Base-by-base conservation (phyloP, 2,329 filamentous ascomycete genomes). In the Colletotrichum sp. region DNA sequence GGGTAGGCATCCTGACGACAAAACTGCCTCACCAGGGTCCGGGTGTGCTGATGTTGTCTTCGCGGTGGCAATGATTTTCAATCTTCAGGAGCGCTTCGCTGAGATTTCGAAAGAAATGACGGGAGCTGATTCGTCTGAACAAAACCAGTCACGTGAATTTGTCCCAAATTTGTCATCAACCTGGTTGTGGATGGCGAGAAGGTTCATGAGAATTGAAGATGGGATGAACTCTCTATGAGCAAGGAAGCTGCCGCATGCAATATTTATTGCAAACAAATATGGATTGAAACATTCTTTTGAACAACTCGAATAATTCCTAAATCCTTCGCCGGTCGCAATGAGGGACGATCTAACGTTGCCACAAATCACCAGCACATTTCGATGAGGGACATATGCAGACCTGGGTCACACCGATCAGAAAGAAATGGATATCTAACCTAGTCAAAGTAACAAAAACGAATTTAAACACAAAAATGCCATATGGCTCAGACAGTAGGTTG, bases 1-100 rank as follows among this genome's bases (percentile, higher is more conserved):
- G 0, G 43, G n/a, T 0, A 52, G 43, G 2, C 43, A 52, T 52
- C 1, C 6, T 48, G 2, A 48, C 10, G 43, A 21, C 2, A n/a
- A n/a, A 1, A 1, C 6, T 13, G 1, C 21, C 10, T 48, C 38
- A 48, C 4, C 1, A n/a, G 6, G 3, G 1, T 1, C 21, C 3
- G 9, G 0, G n/a, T 21, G 43, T 21, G n/a, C 0, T 52, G n/a
- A 21, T 21, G 43, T 21, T 21, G 43, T n/a, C 43, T 13, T 52
- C n/a, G 10, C 10, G 43, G 6, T 48, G 12, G 2, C 43, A 8
- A 21, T 13, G 1, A 21, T 1, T 1, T 1, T 13, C 10, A 13
- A 48, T 1, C 2, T 21, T 48, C 1, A 52, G n/a, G n/a, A 52
- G 1, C n/a, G 6, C 43, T 3, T 1, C 10, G 43, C 43, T 6